A percentile compares a stretch with the other conserved stretches of the same genome.
Conservation (phyloP, 768 basidiomycete species). For the Lactarius evosmus region DNA sequence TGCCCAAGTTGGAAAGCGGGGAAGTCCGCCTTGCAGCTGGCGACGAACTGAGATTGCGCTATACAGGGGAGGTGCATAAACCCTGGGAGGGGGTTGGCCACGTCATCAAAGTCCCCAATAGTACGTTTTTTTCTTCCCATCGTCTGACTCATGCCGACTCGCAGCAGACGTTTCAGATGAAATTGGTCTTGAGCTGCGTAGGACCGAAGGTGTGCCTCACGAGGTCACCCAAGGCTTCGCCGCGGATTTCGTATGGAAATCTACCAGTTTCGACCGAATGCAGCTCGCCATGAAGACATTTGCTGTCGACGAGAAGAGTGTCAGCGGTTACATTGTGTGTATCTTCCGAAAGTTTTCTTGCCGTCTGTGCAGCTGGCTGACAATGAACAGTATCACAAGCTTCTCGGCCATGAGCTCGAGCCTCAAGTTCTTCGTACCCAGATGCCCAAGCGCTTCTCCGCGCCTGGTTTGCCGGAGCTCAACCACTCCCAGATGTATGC, state of each 20-base stretch:
- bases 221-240: conserved; percentile 94
- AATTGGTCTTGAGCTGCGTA: conserved; percentile 88
- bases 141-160: conserved; percentile 18
- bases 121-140: conserved; percentile 45
- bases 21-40: conserved; percentile 96
- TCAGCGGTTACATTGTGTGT: conserved; percentile 95
- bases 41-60: conserved; percentile 89
- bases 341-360: not conserved
- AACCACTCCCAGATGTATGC: conserved; percentile 99
- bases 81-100: conserved; percentile 97
- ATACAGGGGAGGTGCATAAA: conserved; percentile 85
- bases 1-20: conserved; percentile 97
- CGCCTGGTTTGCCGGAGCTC: conserved; percentile 94
- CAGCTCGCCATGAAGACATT: conserved; percentile 99
- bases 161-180: conserved; percentile 93
- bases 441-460: conserved; percentile 97
- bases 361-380: conserved; percentile 6
- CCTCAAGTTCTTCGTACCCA: conserved; percentile 87
- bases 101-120: conserved; percentile 99
- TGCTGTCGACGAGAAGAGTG: conserved; percentile 98
- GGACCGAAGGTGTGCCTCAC: conserved; percentile 88
- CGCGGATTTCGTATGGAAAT: conserved; percentile 99
- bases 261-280: conserved; percentile 99
- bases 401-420: conserved; percentile 95
- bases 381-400: conserved; percentile 82